A percentile compares a stretch with the other conserved stretches of the same genome.
Evolutionary conservation across 495 filamentous ascomycete genomes (phyloP).

Genomic region (Aspergillus ellipticus): DNA sequence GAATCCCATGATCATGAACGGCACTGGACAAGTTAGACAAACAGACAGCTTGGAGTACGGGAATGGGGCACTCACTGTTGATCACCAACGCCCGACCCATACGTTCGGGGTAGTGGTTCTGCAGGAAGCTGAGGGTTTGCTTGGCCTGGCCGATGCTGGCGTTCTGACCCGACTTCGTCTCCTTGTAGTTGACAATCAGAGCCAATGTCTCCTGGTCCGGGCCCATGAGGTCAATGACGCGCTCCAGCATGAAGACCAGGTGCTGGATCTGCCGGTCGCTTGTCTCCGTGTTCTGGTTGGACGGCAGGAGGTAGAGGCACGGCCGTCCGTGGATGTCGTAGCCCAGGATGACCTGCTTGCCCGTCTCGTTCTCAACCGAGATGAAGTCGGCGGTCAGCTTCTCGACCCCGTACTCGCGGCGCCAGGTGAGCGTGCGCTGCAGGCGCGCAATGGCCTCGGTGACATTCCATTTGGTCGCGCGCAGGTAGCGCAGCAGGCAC

Average conservation of each 20-base stretch:
- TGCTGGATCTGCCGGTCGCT: slow-evolving; percentile 90
- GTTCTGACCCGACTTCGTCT: slow-evolving; percentile 69
- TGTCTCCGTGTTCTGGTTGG: slow-evolving; percentile 85
- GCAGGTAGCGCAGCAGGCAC: slow-evolving; percentile 87
- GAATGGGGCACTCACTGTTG: slow-evolving; percentile 57
- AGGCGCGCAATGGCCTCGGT: slow-evolving; percentile 73
- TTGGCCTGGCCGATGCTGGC: slow-evolving; percentile 72
- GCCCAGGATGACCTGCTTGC: slow-evolving; percentile 85
- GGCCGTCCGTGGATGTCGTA: slow-evolving; percentile 80
- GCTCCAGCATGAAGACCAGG: slow-evolving; percentile 92
- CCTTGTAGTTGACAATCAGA: slow-evolving; percentile 84
- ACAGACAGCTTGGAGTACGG: background rate
- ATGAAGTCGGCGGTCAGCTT: slow-evolving; percentile 78
- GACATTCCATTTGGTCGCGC: slow-evolving; percentile 86
- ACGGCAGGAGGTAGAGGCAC: slow-evolving; percentile 85
- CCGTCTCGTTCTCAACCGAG: slow-evolving; percentile 87
- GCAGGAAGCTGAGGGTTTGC: slow-evolving; percentile 79
- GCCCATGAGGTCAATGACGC: slow-evolving; percentile 80
- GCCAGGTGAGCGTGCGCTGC: slow-evolving; percentile 77
- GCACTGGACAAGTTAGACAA: slow-evolving; percentile 50
- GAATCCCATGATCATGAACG: slow-evolving; percentile 83
- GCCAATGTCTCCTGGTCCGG: slow-evolving; percentile 81
- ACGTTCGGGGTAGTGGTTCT: slow-evolving; percentile 91
- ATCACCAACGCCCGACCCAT: slow-evolving; percentile 84
- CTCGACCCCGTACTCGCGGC: slow-evolving; percentile 78